Percentiles rank a stretch among this genome's conserved stretches.
These are phyloP conservation scores for Trichoderma orchidacearum DNA, from an alignment of 495 filamentous ascomycete genomes.

Conservation along the genomic window DNA sequence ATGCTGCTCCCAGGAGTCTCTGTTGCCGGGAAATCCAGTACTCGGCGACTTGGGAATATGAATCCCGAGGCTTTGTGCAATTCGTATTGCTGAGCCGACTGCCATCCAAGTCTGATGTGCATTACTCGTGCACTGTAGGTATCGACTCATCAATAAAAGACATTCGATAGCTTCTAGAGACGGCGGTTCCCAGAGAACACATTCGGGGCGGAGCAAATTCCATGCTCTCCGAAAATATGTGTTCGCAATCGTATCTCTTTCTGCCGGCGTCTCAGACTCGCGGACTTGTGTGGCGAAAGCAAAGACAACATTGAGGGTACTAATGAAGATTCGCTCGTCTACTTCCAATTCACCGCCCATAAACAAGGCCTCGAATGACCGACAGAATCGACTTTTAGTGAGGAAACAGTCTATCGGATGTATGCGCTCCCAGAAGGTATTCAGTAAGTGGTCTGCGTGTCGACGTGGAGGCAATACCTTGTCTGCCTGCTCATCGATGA, in stretches of 20 bases:
- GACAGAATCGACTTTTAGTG: neutral
- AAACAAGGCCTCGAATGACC: neutral
- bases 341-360: neutral
- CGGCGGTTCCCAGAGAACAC: slow-evolving; percentile 11
- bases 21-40: neutral
- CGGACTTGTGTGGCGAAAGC: neutral
- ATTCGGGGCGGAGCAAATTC: slow-evolving; percentile 9
- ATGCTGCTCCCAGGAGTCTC: neutral
- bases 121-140: slow-evolving; percentile 18
- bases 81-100: slow-evolving; percentile 14
- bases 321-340: neutral
- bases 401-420: neutral
- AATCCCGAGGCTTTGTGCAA: slow-evolving; percentile 14
- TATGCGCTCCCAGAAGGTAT: neutral
- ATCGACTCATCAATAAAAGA: slow-evolving; percentile 17
- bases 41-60: slow-evolving; percentile 13
- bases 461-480: neutral
- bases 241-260: slow-evolving; percentile 3
- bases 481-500: neutral
- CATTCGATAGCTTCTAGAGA: slow-evolving; percentile 15
- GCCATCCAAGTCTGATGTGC: slow-evolving; percentile 20
- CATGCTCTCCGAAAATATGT: slow-evolving; percentile 12
- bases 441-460: neutral
- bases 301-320: neutral
- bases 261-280: neutral